phyloP scores from a whole-genome alignment of 805 yeast species.

The Pichia pseudocactophila region DNA sequence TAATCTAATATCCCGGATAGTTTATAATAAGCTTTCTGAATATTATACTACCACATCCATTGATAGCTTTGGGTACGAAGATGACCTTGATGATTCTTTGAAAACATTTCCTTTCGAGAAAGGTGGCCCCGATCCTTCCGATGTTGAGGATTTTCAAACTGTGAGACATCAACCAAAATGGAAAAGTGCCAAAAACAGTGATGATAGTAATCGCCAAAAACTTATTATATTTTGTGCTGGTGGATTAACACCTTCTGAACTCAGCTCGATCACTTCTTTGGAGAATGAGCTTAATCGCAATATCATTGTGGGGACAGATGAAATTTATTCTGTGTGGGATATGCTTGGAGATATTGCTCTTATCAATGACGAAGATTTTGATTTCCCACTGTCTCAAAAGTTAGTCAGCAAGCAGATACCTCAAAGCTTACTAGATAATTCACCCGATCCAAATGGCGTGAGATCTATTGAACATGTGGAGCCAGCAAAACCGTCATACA shows the following conservation, averaged over 20 bases:
- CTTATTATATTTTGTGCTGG: constrained; percentile 81
- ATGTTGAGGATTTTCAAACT: constrained; percentile 6
- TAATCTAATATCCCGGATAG: constrained; percentile 22
- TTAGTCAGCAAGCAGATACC: constrained; percentile 16
- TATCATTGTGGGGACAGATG: constrained; percentile 74
- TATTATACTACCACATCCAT: constrained; percentile 14
- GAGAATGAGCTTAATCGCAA: constrained; percentile 56
- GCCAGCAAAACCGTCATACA: not conserved
- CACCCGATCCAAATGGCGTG: constrained; percentile 9
- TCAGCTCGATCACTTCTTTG: constrained; percentile 65
- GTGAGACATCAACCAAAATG: constrained; percentile 24
- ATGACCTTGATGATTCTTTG: constrained; percentile 31
- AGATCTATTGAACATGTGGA: not conserved
- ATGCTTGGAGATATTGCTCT: constrained; percentile 26
- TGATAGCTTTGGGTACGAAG: constrained; percentile 8
- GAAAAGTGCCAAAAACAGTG: constrained; percentile 21
- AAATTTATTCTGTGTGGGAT: constrained; percentile 41
- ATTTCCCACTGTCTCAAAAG: constrained; percentile 21
- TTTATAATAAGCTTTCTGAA: constrained; percentile 22
- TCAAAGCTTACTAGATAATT: constrained; percentile 14
- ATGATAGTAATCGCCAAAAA: constrained; percentile 43
- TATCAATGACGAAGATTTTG: constrained; percentile 22
- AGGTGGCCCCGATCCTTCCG: constrained; percentile 24
- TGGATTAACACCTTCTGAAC: constrained; percentile 78
- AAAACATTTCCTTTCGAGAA: constrained; percentile 44